Conservation (phyloP, 345 rosid genomes). For the Combretum micranthum region DNA sequence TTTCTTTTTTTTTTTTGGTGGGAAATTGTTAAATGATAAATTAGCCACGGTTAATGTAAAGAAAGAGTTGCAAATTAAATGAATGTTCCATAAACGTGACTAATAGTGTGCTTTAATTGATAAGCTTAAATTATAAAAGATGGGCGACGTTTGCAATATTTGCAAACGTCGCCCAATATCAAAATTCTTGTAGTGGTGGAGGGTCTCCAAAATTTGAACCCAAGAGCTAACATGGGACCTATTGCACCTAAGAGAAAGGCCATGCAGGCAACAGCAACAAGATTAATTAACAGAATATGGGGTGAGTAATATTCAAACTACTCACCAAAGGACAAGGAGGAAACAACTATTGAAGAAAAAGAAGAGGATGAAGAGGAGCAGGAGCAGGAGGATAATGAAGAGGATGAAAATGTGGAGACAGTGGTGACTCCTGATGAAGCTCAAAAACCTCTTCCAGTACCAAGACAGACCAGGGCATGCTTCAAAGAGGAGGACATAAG, state of each 20-base stretch:
- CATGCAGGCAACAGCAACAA: slow-evolving; percentile 87
- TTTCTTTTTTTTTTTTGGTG: too few species aligned
- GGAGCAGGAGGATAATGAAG: slow-evolving; percentile 41
- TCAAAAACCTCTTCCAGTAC: slow-evolving; percentile 10
- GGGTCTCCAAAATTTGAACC: slow-evolving; percentile 48
- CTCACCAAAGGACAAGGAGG: slow-evolving; percentile 42
- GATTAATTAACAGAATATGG: slow-evolving; percentile 75
- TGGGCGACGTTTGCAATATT: too few species aligned
- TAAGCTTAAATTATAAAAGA: too few species aligned
- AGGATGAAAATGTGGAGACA: slow-evolving; percentile 33
- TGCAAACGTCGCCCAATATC: too few species aligned
- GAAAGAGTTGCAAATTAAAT: too few species aligned
- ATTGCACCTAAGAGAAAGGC: slow-evolving; percentile 45
- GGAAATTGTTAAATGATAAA: too few species aligned
- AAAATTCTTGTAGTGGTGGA: too few species aligned
- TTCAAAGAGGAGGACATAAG: slow-evolving; percentile 31
- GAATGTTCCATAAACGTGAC: too few species aligned
- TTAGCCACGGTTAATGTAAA: too few species aligned
- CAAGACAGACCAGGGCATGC: slow-evolving; percentile 15
- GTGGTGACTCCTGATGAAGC: slow-evolving; percentile 15
- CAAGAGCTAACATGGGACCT: slow-evolving; percentile 47
- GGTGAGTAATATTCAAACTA: slow-evolving; percentile 67
- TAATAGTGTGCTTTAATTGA: too few species aligned
- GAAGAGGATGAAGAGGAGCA: slow-evolving; percentile 35
- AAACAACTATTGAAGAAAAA: slow-evolving; percentile 18